A percentile compares a stretch with the other conserved stretches of the same genome.
phyloP scores from a whole-genome alignment of 192 early-diverging fungal genomes.

The Haplosporangium gracile region DNA sequence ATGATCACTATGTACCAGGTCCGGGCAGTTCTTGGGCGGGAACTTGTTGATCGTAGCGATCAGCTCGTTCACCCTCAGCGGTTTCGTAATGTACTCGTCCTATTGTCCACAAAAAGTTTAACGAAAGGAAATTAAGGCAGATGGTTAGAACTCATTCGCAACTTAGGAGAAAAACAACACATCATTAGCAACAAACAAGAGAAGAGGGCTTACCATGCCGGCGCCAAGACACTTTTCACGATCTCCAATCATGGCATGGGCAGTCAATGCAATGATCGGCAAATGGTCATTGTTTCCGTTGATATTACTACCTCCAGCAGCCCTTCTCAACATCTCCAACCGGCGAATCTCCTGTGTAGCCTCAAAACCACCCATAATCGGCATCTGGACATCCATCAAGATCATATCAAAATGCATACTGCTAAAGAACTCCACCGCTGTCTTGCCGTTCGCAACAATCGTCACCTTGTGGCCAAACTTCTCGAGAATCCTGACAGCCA shows the following conservation, averaged over 20 bases:
- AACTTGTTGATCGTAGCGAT: slow-evolving; percentile 79
- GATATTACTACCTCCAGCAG: not conserved
- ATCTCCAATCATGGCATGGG: slow-evolving; percentile 91
- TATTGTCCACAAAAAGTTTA: not conserved
- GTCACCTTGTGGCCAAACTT: slow-evolving; percentile 82
- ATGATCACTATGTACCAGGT: slow-evolving; percentile 37
- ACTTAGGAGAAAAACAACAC: not conserved
- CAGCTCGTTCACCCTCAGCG: slow-evolving; percentile 70
- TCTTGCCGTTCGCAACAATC: slow-evolving; percentile 83
- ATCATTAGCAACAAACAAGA: not conserved
- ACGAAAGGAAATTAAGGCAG: slow-evolving; percentile 3
- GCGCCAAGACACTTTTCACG: slow-evolving; percentile 86
- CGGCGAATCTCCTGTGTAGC: slow-evolving; percentile 83
- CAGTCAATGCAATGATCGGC: slow-evolving; percentile 89
- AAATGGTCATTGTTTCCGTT: slow-evolving; percentile 60
- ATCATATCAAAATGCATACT: slow-evolving; percentile 74
- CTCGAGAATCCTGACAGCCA: slow-evolving; percentile 80
- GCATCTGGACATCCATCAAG: slow-evolving; percentile 94
- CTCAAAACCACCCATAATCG: slow-evolving; percentile 93
- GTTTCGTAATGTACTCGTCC: slow-evolving; percentile 76
- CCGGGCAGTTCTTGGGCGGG: slow-evolving; percentile 59
- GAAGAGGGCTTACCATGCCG: slow-evolving; percentile 75
- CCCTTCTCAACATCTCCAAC: slow-evolving; percentile 66
- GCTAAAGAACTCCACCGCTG: slow-evolving; percentile 81
- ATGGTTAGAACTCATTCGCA: not conserved